Conservation (phyloP, 2,329 filamentous ascomycete species). For the Akanthomyces dipterigenus region DNA sequence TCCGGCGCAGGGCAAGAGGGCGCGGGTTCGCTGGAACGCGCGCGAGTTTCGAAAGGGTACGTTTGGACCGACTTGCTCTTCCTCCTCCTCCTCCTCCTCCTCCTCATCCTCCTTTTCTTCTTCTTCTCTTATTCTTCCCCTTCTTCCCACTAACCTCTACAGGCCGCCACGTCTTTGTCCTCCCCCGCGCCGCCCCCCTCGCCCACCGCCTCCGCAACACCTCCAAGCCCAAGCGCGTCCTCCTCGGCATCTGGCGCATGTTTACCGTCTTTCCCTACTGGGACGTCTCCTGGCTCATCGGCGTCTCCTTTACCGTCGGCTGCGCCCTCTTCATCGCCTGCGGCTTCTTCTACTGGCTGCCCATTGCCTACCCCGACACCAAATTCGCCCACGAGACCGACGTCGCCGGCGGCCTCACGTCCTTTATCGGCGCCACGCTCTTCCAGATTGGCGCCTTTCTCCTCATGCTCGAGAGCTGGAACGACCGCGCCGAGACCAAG, state of each 20-base stretch:
- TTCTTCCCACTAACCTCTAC: no score
- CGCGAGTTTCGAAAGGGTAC: slow-evolving; percentile 15
- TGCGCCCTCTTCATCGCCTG: slow-evolving; percentile 17
- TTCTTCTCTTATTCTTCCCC: no score
- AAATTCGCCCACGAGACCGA: slow-evolving; percentile 46
- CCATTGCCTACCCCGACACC: slow-evolving; percentile 42
- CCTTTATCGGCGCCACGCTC: slow-evolving; percentile 53
- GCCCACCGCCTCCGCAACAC: slow-evolving; percentile 11
- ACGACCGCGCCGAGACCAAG: slow-evolving; percentile 49
- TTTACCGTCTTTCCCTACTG: slow-evolving; percentile 17
- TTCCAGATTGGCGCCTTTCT: slow-evolving; percentile 52
- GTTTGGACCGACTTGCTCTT: no score
- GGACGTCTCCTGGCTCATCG: slow-evolving; percentile 19
- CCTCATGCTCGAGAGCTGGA: slow-evolving; percentile 53
- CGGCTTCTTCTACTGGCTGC: slow-evolving; percentile 52
- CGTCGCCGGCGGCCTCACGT: slow-evolving; percentile 45
- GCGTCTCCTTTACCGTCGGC: slow-evolving; percentile 17
- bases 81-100: no score
- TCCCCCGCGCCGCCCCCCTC: slow-evolving; percentile 14
- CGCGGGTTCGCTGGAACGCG: slow-evolving; percentile 15
- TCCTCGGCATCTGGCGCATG: slow-evolving; percentile 17
- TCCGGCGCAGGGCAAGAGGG: slow-evolving; percentile 7
- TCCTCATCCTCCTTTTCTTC: no score
- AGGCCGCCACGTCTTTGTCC: slow-evolving; percentile 14
- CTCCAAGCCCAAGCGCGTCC: slow-evolving; percentile 6